Evolutionary conservation across 495 filamentous ascomycete genomes (phyloP), one percentile per base, ranked within the genome.

Genomic region (Penicillium salamii): DNA sequence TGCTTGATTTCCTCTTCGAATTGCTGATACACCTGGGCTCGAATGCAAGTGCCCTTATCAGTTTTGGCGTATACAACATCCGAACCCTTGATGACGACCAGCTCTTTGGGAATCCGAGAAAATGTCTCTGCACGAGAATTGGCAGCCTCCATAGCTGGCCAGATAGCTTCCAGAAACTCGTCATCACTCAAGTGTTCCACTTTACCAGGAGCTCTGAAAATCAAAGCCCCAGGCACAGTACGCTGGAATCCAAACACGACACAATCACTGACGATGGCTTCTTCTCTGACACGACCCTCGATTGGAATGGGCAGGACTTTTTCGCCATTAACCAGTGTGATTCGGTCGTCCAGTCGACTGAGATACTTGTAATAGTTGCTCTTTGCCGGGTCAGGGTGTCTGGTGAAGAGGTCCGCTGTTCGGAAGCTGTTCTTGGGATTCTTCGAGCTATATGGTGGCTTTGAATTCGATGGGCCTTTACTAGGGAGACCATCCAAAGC

Each of bases 291-390:
- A 2, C 63, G 60, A 14, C 70, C 76, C 68, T 88, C 84, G 13
- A 87, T 58, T 1, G 79, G 79, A 15, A 80, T 75, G 5, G 84
- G 83, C 50, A 84, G 83, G 26, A 86, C 85, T 47, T 88, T 87
- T 65, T 86, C 84, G 0, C 84, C 84, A 12, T 84, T 88, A 13
- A 80, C 66, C 4, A 88, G 66, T 0, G 77, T 81, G 33, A 87
- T 69, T 20, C 83, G 78, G 17, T 81, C 75, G 47, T 87, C 84
- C 1, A 78, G 69, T 34, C 83, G 69, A 19, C 72, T 76, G 42
- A 81, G 72, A 57, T 86, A 86, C 46, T 73, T 75, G 70, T 82
- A 87, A 11, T 78, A 77, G 40, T 78, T 69, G 29, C 59, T 52
- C 11, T 77, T 79, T 1, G 49, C 66, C 5, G 73, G 73, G 24